phyloP scores from a whole-genome alignment of 441 rosid genomes.

The Croton setiger region DNA sequence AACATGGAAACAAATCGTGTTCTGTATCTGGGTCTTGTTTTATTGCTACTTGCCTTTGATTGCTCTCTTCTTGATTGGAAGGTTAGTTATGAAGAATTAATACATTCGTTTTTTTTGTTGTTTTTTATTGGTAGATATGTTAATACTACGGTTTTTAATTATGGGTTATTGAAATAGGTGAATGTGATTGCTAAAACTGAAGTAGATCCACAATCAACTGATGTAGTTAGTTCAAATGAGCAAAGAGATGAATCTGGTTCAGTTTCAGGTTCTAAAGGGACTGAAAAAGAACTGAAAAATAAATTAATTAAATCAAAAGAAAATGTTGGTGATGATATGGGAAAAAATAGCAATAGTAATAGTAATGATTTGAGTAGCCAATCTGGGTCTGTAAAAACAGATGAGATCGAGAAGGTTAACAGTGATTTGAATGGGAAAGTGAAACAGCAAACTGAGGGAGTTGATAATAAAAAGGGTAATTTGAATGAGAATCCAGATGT shows the following conservation, averaged over 20 bases:
- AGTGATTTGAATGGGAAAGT: background rate
- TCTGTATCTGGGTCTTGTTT: conserved; percentile 35
- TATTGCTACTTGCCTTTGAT: conserved; percentile 32
- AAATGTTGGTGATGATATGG: conserved; percentile 1
- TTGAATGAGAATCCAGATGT: too few species aligned
- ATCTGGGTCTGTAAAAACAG: conserved; percentile 12
- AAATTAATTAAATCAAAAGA: conserved; percentile 13
- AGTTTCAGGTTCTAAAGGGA: conserved; percentile 25
- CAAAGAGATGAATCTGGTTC: conserved; percentile 16
- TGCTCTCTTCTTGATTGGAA: conserved; percentile 30
- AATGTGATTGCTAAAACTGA: conserved; percentile 17
- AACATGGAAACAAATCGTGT: conserved; percentile 37
- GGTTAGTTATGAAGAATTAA: conserved; percentile 33
- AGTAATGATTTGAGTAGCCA: background rate
- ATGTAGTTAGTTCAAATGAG: conserved; percentile 18
- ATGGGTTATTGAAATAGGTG: conserved; percentile 31
- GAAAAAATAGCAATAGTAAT: background rate
- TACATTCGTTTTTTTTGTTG: background rate
- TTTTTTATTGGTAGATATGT: conserved; percentile 7
- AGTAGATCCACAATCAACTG: conserved; percentile 25
- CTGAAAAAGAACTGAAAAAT: conserved; percentile 15
- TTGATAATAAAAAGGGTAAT: background rate
- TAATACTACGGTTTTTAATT: conserved; percentile 2
- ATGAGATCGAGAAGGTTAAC: background rate
- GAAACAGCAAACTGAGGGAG: background rate